Percentiles rank a stretch among this genome's conserved stretches.
Conservation (phyloP, 2,329 filamentous ascomycete species). For the Venturia carpophila region DNA sequence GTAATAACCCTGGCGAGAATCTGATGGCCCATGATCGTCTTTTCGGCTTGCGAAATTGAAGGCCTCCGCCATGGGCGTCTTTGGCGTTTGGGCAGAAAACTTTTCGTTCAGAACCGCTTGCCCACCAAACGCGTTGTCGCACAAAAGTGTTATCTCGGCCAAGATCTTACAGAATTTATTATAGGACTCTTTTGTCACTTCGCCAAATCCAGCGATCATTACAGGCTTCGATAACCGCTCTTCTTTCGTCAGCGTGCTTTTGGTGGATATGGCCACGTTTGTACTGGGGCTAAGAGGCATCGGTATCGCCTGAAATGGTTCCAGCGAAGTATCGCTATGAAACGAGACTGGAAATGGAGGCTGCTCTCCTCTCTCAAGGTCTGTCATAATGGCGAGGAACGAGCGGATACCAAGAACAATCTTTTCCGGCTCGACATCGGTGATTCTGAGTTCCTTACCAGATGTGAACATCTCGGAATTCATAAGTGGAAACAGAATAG, state of each 20-base stretch:
- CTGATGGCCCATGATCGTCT: conserved; percentile 61
- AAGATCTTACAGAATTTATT: conserved; percentile 88
- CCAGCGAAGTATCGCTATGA: conserved; percentile 37
- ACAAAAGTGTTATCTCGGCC: conserved; percentile 91
- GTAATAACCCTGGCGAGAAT: conserved; percentile 91
- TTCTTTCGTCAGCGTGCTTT: conserved; percentile 41
- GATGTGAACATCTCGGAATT: conserved; percentile 82
- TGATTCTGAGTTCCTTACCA: conserved; percentile 71
- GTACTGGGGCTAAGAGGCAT: conserved; percentile 28
- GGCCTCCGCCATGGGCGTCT: conserved; percentile 89
- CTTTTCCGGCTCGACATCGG: conserved; percentile 89
- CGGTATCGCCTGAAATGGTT: conserved; percentile 30
- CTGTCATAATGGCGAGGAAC: conserved; percentile 86
- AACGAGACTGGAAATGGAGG: conserved; percentile 76
- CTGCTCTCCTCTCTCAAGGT: conserved; percentile 76
- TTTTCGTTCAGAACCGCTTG: conserved; percentile 95
- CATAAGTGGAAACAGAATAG: conserved; percentile 88
- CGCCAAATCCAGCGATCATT: conserved; percentile 56
- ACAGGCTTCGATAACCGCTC: conserved; percentile 60
- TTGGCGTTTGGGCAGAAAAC: conserved; percentile 76
- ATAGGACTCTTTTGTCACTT: conserved; percentile 77
- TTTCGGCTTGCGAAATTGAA: conserved; percentile 86
- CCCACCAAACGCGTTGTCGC: conserved; percentile 93
- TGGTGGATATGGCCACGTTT: conserved; percentile 24
- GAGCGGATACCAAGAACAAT: conserved; percentile 96